Base-by-base conservation (phyloP, 176 grass and related monocot genomes). In the Olyra latifolia region DNA sequence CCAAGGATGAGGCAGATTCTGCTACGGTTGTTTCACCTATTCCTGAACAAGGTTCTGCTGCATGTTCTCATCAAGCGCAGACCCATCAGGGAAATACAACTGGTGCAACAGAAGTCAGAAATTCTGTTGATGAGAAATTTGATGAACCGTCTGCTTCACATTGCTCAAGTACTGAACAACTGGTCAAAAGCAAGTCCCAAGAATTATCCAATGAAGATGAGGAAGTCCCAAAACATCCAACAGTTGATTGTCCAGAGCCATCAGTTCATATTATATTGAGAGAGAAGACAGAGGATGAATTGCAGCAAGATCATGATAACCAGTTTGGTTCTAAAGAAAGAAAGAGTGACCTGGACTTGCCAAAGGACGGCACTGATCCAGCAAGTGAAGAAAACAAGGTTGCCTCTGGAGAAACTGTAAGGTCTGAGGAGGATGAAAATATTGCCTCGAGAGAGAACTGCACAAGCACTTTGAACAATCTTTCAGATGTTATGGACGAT, bases 201-300 rank as follows among this genome's bases (percentile, higher is more conserved):
- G 69, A 67, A 68, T 77, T 59, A 24, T 78, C 71, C 5, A 7
- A 41, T 48, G 79, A 85, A 63, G 72, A 52, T 65, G 86, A 79
- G 19, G 39, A 75, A 88, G 28, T 57, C 3, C 62, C 49, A 54
- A 55, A 47, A 63, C 47, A 67, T 49, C 53, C 47, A 75, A 47
- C 58, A 70, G 78, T 74, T 86, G 45, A 79, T 86, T 70, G 66
- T 60, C 40, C 73, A 69, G 70, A 69, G 22, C 64, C 84, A 82
- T 71, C 11, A 1, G 65, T 42, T 72, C 71, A 81, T 85, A 68
- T 79, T 52, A 16, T 5, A 50, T 71, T 52, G 62, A 82, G 79
- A 47, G 80, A 76, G 46, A 68, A n/a, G n/a, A n/a, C n/a, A 54
- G 62, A n/a, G 39, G 46, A 80, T 61, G 72, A 85, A 91, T 23